phyloP scores from a whole-genome alignment of 805 yeast genomes.

The Osmozyma mogii region DNA sequence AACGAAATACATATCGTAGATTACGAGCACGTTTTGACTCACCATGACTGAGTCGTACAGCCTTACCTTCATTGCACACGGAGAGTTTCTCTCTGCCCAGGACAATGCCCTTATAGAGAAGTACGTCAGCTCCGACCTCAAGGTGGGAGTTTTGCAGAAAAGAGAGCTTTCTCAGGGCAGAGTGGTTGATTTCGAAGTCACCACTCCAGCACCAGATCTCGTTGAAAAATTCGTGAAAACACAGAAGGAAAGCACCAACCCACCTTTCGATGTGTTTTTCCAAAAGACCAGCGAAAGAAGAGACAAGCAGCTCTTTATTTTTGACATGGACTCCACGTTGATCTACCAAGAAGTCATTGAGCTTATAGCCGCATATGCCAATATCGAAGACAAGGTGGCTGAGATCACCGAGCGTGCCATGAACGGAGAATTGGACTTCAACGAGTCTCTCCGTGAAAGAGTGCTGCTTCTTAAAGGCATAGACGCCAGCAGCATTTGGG shows the following conservation, averaged over 20 bases:
- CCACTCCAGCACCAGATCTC: conserved; percentile 9
- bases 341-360: conserved; percentile 96
- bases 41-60: conserved; percentile 4
- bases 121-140: conserved; percentile 6
- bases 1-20: no score
- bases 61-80: conserved; percentile 13
- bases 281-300: conserved; percentile 20
- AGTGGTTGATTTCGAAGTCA: conserved; percentile 12
- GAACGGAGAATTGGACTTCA: conserved; percentile 95
- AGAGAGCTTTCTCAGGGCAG: conserved; percentile 10
- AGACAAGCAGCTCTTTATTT: conserved; percentile 59
- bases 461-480: conserved; percentile 80
- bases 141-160: conserved; percentile 7
- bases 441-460: conserved; percentile 66
- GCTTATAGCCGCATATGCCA: conserved; percentile 88
- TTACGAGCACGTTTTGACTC: no score
- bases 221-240: conserved; percentile 7
- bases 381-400: conserved; percentile 79
- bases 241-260: conserved; percentile 3
- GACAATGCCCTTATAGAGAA: conserved; percentile 7
- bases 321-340: conserved; percentile 97
- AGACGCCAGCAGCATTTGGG: conserved; percentile 65
- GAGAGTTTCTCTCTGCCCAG: conserved; percentile 4
- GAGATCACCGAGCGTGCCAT: conserved; percentile 88
- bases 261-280: conserved; percentile 23